A percentile compares a stretch with the other conserved stretches of the same genome.
These are phyloP conservation scores for Stentor coeruleus DNA, from an alignment of 73 alveolate genomes.

Conservation along the genomic window DNA sequence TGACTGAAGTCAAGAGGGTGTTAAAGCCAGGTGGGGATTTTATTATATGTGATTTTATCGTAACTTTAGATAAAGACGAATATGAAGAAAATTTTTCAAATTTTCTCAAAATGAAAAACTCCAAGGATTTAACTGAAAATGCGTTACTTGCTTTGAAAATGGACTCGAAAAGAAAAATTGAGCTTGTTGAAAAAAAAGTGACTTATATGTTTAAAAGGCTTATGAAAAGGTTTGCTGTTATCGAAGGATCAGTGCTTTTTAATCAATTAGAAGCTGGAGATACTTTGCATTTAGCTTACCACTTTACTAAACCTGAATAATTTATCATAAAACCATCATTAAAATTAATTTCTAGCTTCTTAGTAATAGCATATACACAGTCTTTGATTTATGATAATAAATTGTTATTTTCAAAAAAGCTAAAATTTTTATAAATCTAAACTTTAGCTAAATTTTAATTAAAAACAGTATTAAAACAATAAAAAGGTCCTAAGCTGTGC, in stretches of 20 bases:
- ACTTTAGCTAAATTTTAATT: no score
- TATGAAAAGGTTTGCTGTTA: slow-evolving; percentile 34
- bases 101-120: neutral
- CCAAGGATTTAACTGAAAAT: slow-evolving; percentile 44
- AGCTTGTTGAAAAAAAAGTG: slow-evolving; percentile 22
- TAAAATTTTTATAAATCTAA: no score
- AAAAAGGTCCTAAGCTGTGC: no score
- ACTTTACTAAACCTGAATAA: slow-evolving; percentile 9
- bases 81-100: slow-evolving; percentile 19
- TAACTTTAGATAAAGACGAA: slow-evolving; percentile 30
- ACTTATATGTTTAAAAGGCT: slow-evolving; percentile 29
- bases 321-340: no score
- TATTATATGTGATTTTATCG: slow-evolving; percentile 67
- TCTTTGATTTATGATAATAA: no score
- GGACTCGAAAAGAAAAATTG: slow-evolving; percentile 31
- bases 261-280: slow-evolving; percentile 40
- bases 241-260: slow-evolving; percentile 42
- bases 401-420: no score
- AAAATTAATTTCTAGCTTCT: no score
- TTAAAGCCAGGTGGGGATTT: slow-evolving; percentile 66
- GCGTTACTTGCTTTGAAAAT: slow-evolving; percentile 40
- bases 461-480: no score
- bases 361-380: no score
- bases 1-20: slow-evolving; percentile 43
- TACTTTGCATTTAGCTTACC: slow-evolving; percentile 23